phyloP scores from a whole-genome alignment of 2,329 filamentous ascomycete genomes.

The Diaporthe sp. region DNA sequence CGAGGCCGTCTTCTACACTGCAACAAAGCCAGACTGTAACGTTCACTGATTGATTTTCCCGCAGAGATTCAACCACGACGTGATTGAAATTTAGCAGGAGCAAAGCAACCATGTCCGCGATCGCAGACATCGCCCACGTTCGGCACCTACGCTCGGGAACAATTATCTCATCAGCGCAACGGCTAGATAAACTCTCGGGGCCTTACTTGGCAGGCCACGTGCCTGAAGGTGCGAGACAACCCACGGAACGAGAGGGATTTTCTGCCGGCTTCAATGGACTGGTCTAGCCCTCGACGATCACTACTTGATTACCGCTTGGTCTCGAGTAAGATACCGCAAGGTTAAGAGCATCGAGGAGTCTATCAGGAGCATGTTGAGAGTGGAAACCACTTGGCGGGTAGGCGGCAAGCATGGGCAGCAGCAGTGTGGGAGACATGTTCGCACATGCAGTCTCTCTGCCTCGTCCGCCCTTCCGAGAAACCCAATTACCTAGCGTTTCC shows the following conservation, averaged over 20 bases:
- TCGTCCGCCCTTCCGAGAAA: slow-evolving; percentile 23
- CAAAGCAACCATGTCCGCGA: neutral
- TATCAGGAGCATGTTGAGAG: neutral
- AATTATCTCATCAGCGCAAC: neutral
- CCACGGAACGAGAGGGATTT: neutral
- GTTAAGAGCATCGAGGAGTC: slow-evolving; percentile 4
- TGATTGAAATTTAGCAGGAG: neutral
- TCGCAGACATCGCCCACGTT: neutral
- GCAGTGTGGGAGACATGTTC: neutral
- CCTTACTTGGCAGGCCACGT: slow-evolving; percentile 12
- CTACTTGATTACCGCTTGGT: neutral
- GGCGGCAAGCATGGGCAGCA: neutral
- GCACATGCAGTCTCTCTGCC: neutral
- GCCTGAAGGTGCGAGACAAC: neutral
- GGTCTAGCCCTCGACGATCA: slow-evolving; percentile 21
- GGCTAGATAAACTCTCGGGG: slow-evolving; percentile 14
- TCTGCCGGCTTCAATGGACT: neutral
- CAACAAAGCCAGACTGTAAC: neutral
- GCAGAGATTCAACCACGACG: neutral
- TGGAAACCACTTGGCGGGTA: neutral
- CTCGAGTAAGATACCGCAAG: neutral
- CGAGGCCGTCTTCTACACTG: neutral
- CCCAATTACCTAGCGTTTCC: slow-evolving; percentile 27
- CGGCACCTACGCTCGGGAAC: neutral
- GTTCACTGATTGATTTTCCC: neutral